Evolutionary conservation across 495 filamentous ascomycete genomes (phyloP).

Genomic region (Penicillium bialowiezense): DNA sequence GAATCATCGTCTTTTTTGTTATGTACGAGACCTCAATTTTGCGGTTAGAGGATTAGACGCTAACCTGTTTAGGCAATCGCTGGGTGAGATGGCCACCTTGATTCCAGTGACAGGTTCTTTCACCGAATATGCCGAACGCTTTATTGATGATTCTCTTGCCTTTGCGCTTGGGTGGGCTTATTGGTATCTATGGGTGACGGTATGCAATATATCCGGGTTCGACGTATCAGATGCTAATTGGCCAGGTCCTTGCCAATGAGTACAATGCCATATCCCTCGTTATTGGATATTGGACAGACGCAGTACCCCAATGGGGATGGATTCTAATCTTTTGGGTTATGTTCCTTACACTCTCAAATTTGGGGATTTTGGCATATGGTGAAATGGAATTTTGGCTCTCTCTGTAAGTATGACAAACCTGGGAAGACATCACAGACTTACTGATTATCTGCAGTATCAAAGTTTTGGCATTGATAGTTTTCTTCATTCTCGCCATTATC

Average conservation of each 20-base stretch:
- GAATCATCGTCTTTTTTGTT: constrained; percentile 62
- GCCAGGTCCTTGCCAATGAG: constrained; percentile 46
- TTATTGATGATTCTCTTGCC: constrained; percentile 50
- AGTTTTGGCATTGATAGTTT: constrained; percentile 57
- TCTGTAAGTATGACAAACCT: constrained; percentile 13
- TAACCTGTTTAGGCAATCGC: constrained; percentile 39
- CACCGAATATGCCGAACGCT: constrained; percentile 55
- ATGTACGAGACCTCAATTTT: constrained; percentile 29
- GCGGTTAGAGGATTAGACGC: neutral
- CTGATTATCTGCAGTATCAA: constrained; percentile 33
- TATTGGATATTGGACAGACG: constrained; percentile 38
- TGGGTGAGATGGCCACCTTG: constrained; percentile 57
- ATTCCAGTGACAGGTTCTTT: constrained; percentile 55
- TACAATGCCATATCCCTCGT: constrained; percentile 49
- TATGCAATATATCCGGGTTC: constrained; percentile 1
- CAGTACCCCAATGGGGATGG: constrained; percentile 53
- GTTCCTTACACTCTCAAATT: constrained; percentile 37
- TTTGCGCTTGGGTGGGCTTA: constrained; percentile 58
- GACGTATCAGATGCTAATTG: neutral
- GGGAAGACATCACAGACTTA: neutral
- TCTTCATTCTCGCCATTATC: constrained; percentile 66
- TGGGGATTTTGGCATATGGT: constrained; percentile 65
- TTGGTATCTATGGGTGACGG: constrained; percentile 56
- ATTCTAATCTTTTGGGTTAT: constrained; percentile 65
- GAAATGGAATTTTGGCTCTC: constrained; percentile 55